These are phyloP conservation scores for Hordeum pubiflorum DNA, from an alignment of 202 grass and related monocot genomes.

Conservation along the genomic window DNA sequence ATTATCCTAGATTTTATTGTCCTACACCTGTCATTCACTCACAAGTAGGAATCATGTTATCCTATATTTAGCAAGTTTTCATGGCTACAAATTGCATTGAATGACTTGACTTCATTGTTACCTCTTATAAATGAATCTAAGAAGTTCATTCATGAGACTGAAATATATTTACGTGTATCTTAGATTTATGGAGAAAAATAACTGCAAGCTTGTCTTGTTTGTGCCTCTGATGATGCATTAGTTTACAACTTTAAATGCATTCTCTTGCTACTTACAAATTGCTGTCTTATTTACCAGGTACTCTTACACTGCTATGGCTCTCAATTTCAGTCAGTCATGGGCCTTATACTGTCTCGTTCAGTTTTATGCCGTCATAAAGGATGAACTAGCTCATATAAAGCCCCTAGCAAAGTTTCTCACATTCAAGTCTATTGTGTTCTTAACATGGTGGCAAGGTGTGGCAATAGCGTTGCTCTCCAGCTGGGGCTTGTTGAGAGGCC, in stretches of 20 bases:
- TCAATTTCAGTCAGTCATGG: conserved; percentile 98
- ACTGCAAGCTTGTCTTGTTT: not conserved
- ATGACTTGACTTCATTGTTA: not conserved
- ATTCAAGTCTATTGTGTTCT: conserved; percentile 94
- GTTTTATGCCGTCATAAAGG: conserved; percentile 87
- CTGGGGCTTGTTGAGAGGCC: conserved; percentile 70
- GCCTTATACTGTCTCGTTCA: conserved; percentile 91
- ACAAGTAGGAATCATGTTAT: not conserved
- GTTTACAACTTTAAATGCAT: not conserved
- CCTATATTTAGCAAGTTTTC: not conserved
- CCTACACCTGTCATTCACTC: not conserved
- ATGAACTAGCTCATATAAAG: conserved; percentile 88
- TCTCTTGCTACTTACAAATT: conserved; percentile 13
- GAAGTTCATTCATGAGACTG: too few relatives aligned
- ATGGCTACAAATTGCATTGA: not conserved
- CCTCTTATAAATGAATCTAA: not conserved
- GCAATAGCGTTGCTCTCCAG: conserved; percentile 75
- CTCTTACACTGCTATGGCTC: conserved; percentile 74
- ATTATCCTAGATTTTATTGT: not conserved
- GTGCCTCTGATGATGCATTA: not conserved
- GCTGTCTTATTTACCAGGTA: conserved; percentile 58
- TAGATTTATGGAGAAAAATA: too few relatives aligned
- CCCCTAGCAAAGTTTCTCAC: conserved; percentile 86
- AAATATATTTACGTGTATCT: too few relatives aligned
- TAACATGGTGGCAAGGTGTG: conserved; percentile 97